phyloP scores from a whole-genome alignment of 1,284 basidiomycete genomes.

The Laetiporus sulphureus region DNA sequence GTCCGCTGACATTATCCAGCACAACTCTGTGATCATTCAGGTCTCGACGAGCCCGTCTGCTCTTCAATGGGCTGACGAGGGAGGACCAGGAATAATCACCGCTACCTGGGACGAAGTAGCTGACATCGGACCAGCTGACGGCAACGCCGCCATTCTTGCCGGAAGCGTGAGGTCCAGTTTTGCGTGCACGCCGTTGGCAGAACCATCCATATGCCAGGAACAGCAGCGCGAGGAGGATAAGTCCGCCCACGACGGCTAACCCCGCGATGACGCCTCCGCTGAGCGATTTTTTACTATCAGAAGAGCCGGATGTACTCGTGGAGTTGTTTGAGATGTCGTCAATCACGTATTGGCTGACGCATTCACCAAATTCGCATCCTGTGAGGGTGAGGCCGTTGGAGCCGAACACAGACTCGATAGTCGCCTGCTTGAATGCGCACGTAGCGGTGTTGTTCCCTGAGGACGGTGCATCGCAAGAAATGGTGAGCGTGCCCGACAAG shows the following conservation, averaged over 20 bases:
- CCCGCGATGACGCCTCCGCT: slow-evolving; percentile 83
- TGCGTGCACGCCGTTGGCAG: slow-evolving; percentile 55
- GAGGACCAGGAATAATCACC: not conserved
- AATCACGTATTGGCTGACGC: slow-evolving; percentile 73
- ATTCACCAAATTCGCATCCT: slow-evolving; percentile 80
- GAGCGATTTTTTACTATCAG: slow-evolving; percentile 40
- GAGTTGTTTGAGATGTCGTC: slow-evolving; percentile 38
- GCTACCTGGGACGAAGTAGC: slow-evolving; percentile 48
- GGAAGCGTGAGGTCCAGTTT: slow-evolving; percentile 28
- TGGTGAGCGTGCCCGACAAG: slow-evolving; percentile 53
- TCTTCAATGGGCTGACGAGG: slow-evolving; percentile 1
- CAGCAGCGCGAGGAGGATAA: slow-evolving; percentile 53
- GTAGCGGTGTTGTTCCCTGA: slow-evolving; percentile 40
- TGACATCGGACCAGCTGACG: slow-evolving; percentile 65
- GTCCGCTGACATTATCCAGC: slow-evolving; percentile 65
- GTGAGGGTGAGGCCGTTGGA: slow-evolving; percentile 59
- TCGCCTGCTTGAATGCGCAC: slow-evolving; percentile 73
- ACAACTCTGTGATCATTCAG: slow-evolving; percentile 55
- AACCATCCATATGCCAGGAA: slow-evolving; percentile 57
- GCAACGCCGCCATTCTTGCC: slow-evolving; percentile 45
- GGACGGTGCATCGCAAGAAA: slow-evolving; percentile 54
- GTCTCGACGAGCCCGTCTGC: slow-evolving; percentile 4
- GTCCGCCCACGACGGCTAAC: slow-evolving; percentile 69
- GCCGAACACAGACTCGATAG: slow-evolving; percentile 68
- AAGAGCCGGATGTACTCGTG: slow-evolving; percentile 12